Base-by-base conservation (phyloP, 1,284 basidiomycete species). In the Meripilus lineatus region DNA sequence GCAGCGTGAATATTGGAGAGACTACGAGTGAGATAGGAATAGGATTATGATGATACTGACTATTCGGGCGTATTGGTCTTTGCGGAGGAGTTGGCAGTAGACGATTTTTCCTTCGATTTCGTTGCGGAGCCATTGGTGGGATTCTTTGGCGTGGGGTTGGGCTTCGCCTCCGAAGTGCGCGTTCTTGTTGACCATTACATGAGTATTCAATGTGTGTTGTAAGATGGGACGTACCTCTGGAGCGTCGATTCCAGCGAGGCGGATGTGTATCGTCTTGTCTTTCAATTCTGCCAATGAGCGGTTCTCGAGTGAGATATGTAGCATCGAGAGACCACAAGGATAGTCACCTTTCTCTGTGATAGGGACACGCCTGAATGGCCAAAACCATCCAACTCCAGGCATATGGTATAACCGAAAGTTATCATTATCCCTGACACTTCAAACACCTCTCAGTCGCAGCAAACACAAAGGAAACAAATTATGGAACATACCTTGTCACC, bases 221-320 rank as follows among this genome's bases (percentile, higher is more conserved):
- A 24, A 28, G 23, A 36, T 20, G n/a, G 23, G 25, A 35, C 58
- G n/a, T 51, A 86, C 87, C 71, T 95, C 93, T 0, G 93, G 93
- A 1, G 93, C 93, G 60, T 96, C 93, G 8, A 92, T 79, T 0
- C 89, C 93, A 7, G 87, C 88, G 38, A 95, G 77, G 20, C 93
- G 79, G 36, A 96, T 81, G 54, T 86, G 83, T 15, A 95, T 71
- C 0, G 91, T 94, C 54, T 89, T 68, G 49, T 84, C 76, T 58
- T 78, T 84, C 40, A 92, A 67, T 1, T 78, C 89, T 88, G 50
- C 48, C 38, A 30, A 17, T 23, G 26, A 11, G 7, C 6, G n/a
- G 6, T 38, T 13, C 18, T 15, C 32, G 36, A 32, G 38, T 14
- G 18, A 17, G 21, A 6, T 23, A 38, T n/a, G 38, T 40, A 30